These are phyloP conservation scores for Penicillium antarcticum DNA, from an alignment of 495 filamentous ascomycete genomes.

Conservation along the genomic window DNA sequence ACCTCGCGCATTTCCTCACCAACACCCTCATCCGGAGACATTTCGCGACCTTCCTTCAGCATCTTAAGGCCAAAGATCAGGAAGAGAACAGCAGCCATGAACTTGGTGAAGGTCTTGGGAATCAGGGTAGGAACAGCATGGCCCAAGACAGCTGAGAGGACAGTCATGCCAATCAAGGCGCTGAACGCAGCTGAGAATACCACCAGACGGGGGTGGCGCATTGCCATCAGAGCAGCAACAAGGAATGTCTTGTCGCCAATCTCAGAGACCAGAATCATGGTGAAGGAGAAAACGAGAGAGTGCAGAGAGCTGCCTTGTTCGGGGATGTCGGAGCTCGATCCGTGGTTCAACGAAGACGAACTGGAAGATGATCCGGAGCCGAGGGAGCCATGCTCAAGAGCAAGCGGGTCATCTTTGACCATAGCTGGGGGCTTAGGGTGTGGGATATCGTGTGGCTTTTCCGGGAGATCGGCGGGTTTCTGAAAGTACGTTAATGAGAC, in stretches of 20 bases:
- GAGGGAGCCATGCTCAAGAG: slow-evolving; percentile 52
- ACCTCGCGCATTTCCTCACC: slow-evolving; percentile 96
- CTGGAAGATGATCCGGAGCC: slow-evolving; percentile 32
- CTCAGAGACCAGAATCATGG: slow-evolving; percentile 97
- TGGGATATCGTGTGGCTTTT: slow-evolving; percentile 75
- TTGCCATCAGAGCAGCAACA: slow-evolving; percentile 96
- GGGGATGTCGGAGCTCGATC: slow-evolving; percentile 30
- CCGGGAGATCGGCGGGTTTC: slow-evolving; percentile 81
- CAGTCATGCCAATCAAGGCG: slow-evolving; percentile 88
- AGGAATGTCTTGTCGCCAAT: slow-evolving; percentile 98
- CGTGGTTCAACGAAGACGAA: slow-evolving; percentile 10
- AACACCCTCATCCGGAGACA: slow-evolving; percentile 84
- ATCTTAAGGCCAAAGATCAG: slow-evolving; percentile 83
- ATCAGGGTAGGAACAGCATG: slow-evolving; percentile 91
- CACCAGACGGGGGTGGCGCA: slow-evolving; percentile 90
- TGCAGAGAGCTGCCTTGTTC: slow-evolving; percentile 81
- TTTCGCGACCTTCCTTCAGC: slow-evolving; percentile 82
- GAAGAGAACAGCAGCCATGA: slow-evolving; percentile 81
- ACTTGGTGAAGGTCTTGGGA: slow-evolving; percentile 81
- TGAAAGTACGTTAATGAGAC: slow-evolving; percentile 29
- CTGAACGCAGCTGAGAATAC: slow-evolving; percentile 94
- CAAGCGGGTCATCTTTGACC: slow-evolving; percentile 61
- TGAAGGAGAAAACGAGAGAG: slow-evolving; percentile 86
- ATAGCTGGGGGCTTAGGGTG: slow-evolving; percentile 67
- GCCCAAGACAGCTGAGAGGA: slow-evolving; percentile 93